Evolutionary conservation across 2,329 filamentous ascomycete genomes (phyloP).

Genomic region (Aspergillus arachidicola): DNA sequence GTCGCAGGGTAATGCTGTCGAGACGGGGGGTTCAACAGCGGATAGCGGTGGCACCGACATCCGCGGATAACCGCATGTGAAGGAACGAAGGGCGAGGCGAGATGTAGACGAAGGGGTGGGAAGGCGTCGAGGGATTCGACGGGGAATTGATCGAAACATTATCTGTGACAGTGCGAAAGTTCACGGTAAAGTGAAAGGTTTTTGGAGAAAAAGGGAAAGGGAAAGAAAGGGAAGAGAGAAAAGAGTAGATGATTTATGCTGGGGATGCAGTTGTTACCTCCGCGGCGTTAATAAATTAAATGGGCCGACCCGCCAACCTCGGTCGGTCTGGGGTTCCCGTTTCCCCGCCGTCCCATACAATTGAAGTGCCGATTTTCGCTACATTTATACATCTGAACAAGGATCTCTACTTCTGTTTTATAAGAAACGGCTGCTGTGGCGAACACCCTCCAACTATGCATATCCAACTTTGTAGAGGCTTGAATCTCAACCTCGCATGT

Average conservation of each 20-base stretch:
- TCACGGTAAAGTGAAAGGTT: not conserved
- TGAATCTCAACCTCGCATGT: too few species aligned
- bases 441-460: too few species aligned
- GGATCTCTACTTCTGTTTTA: too few species aligned
- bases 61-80: constrained; percentile 43
- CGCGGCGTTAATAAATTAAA: not conserved
- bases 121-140: constrained; percentile 39
- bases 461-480: too few species aligned
- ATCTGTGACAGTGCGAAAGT: not conserved
- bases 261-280: not conserved
- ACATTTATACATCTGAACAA: not conserved
- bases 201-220: not conserved
- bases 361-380: constrained; percentile 2
- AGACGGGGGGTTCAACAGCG: constrained; percentile 63
- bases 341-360: not conserved
- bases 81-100: constrained; percentile 33
- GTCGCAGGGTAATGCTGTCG: constrained; percentile 66
- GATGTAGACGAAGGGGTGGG: constrained; percentile 22
- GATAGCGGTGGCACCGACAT: constrained; percentile 58
- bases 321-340: constrained; percentile 2
- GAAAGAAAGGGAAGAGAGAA: not conserved
- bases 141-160: constrained; percentile 41
- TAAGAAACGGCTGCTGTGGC: not conserved
- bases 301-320: not conserved
- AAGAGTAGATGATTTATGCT: too few species aligned